phyloP scores from a whole-genome alignment of 768 basidiomycete species.

The Suillus hirtellus region DNA sequence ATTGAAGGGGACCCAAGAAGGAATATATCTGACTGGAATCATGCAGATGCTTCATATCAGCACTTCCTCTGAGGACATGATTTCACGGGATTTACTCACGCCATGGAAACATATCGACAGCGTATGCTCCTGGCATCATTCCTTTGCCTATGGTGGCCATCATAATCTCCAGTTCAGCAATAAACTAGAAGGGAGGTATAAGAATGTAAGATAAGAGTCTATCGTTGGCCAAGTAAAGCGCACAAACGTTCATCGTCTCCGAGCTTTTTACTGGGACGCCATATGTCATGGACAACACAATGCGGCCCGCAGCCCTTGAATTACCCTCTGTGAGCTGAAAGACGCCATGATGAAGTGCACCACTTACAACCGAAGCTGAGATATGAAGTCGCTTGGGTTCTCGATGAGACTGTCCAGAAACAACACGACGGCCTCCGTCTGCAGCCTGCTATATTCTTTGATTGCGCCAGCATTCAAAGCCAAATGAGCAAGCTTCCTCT shows the following conservation, averaged over 20 bases:
- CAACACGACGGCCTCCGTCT: slow-evolving; percentile 4
- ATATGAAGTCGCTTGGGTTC: slow-evolving; percentile 1
- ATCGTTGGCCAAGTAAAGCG: background rate
- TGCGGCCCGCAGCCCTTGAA: slow-evolving; percentile 7
- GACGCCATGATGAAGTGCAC: background rate
- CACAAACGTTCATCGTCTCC: background rate
- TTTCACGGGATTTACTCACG: slow-evolving; percentile 1
- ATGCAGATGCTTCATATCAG: background rate
- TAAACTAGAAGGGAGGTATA: slow-evolving; percentile 3
- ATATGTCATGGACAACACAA: slow-evolving; percentile 12
- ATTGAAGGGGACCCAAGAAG: slow-evolving; percentile 20
- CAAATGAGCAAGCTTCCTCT: slow-evolving; percentile 10
- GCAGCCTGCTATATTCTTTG: slow-evolving; percentile 3
- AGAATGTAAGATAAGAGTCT: background rate
- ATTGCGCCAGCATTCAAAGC: slow-evolving; percentile 7
- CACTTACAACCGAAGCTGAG: slow-evolving; percentile 9
- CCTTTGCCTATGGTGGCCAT: slow-evolving; percentile 2
- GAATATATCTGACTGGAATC: slow-evolving; percentile 23
- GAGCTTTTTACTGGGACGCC: slow-evolving; percentile 8
- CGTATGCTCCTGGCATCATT: slow-evolving; percentile 10
- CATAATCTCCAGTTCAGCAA: slow-evolving; percentile 8
- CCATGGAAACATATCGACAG: slow-evolving; percentile 8
- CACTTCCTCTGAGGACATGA: background rate
- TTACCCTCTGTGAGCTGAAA: background rate
- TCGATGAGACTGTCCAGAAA: slow-evolving; percentile 10